Percentiles rank a stretch among this genome's conserved stretches.
Evolutionary conservation across 177 flowering plant genomes (phyloP).

Genomic region (Telopea speciosissima): DNA sequence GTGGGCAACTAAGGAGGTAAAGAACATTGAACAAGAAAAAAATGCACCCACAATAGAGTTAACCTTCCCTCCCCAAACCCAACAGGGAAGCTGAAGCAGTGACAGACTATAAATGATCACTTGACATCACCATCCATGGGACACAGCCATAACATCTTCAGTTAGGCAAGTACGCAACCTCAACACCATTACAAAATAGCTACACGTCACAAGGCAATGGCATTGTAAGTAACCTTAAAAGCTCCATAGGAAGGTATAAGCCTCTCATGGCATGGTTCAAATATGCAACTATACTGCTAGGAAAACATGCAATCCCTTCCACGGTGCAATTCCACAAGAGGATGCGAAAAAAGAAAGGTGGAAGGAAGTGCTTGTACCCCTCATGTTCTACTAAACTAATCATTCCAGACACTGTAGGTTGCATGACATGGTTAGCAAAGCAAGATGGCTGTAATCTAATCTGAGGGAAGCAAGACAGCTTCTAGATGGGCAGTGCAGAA

Average conservation of each 20-base stretch:
- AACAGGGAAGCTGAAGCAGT: not conserved
- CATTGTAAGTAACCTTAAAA: not conserved
- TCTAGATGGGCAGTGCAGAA: too few relatives aligned
- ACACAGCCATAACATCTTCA: too few relatives aligned
- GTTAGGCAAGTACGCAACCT: too few relatives aligned
- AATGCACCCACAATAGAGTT: too few relatives aligned
- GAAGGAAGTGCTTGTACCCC: not conserved
- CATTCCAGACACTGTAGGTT: not conserved
- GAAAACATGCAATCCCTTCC: not conserved
- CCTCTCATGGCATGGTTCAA: not conserved
- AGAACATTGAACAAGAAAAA: not conserved
- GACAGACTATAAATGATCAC: not conserved
- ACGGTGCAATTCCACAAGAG: not conserved
- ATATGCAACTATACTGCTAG: not conserved
- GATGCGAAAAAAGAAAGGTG: not conserved
- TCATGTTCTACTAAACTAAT: not conserved
- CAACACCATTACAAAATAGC: not conserved
- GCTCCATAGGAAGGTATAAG: not conserved
- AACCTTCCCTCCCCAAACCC: too few relatives aligned
- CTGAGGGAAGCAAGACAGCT: too few relatives aligned
- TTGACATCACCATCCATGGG: too few relatives aligned
- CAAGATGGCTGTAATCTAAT: not conserved
- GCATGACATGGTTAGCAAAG: not conserved
- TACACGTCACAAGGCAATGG: not conserved
- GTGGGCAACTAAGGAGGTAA: not conserved